Percentiles rank a stretch among this genome's conserved stretches.
Conservation (phyloP, 2,329 filamentous ascomycete genomes). For the Juglanconis sp. region DNA sequence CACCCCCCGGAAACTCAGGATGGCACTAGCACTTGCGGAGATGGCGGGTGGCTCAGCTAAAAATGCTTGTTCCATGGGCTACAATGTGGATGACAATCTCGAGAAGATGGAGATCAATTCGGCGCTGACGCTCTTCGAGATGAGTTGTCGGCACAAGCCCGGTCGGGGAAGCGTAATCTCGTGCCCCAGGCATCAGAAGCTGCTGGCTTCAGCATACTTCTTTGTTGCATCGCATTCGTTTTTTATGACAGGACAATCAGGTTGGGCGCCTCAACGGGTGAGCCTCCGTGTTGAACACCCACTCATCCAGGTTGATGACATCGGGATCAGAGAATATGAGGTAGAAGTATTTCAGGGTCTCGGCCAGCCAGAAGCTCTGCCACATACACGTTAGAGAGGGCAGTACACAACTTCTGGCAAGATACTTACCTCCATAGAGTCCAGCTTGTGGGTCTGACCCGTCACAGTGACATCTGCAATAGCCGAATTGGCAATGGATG, state of each 20-base stretch:
- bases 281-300: conserved; percentile 42
- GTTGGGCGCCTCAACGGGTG: conserved; percentile 25
- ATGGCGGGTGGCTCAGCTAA: background rate
- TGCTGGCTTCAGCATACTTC: background rate
- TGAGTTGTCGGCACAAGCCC: no score
- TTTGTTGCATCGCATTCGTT: background rate
- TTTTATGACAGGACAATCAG: background rate
- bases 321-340: conserved; percentile 55
- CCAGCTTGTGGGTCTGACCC: conserved; percentile 36
- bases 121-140: background rate
- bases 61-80: background rate
- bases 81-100: background rate
- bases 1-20: no score
- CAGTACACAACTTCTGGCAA: background rate
- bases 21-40: no score
- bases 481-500: conserved; percentile 20
- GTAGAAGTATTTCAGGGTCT: conserved; percentile 64
- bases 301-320: conserved; percentile 55
- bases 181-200: background rate
- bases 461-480: conserved; percentile 34
- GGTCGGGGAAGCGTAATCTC: background rate
- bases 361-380: conserved; percentile 61
- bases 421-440: conserved; percentile 29
- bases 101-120: background rate
- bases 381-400: background rate